These are phyloP conservation scores for Ceratocystis variospora DNA, from an alignment of 2,329 filamentous ascomycete genomes.

Conservation along the genomic window DNA sequence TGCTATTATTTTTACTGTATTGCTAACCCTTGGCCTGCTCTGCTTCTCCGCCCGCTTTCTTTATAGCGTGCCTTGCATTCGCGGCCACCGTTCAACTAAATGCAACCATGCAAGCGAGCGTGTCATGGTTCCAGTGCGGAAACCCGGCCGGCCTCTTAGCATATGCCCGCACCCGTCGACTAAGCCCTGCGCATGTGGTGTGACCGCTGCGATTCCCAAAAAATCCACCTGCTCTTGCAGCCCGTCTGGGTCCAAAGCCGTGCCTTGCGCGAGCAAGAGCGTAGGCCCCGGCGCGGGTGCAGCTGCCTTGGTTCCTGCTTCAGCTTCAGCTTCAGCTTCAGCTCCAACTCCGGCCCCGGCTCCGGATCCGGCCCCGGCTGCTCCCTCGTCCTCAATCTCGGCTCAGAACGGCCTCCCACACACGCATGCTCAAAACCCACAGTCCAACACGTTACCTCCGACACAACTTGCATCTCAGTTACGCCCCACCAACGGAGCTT, in stretches of 20 bases:
- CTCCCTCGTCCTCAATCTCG: neutral
- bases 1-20: neutral
- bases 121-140: constrained; percentile 55
- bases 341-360: neutral
- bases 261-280: neutral
- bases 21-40: constrained; percentile 1
- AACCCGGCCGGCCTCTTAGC: constrained; percentile 56
- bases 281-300: neutral
- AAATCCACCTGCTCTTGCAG: constrained; percentile 44
- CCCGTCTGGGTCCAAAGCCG: neutral
- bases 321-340: too few relatives aligned
- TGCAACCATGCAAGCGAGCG: constrained; percentile 55
- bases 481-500: constrained; percentile 21
- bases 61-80: constrained; percentile 56
- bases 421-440: neutral
- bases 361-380: neutral
- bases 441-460: neutral
- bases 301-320: too few relatives aligned
- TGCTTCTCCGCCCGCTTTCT: neutral
- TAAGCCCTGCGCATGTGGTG: constrained; percentile 46
- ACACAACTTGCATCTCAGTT: neutral
- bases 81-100: constrained; percentile 62
- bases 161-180: constrained; percentile 53
- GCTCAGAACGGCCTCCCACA: neutral
- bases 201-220: constrained; percentile 51